These are phyloP conservation scores for Dicorynia guianensis DNA, from an alignment of 306 rosid genomes.

Conservation along the genomic window DNA sequence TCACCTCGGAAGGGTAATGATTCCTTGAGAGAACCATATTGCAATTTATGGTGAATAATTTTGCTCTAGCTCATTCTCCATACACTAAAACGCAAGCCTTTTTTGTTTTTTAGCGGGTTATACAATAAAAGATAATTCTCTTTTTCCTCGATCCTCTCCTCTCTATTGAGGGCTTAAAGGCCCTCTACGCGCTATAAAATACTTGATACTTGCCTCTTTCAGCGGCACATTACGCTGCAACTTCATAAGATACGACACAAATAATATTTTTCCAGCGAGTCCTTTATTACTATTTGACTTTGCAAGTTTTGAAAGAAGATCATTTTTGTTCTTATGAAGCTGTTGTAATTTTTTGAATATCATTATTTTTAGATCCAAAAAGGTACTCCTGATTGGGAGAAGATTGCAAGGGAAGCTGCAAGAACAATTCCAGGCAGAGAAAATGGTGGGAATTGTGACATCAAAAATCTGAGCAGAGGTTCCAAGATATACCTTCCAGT, in stretches of 20 bases:
- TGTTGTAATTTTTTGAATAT: not conserved
- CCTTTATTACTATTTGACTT: not conserved
- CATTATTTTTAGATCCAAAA: constrained; percentile 61
- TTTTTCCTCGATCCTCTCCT: not conserved
- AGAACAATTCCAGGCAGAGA: constrained; percentile 98
- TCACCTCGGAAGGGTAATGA: constrained; percentile 76
- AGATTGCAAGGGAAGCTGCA: constrained; percentile 84
- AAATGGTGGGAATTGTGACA: constrained; percentile 97
- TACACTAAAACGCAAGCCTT: not conserved
- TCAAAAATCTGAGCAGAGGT: constrained; percentile 85
- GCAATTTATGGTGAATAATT: not conserved
- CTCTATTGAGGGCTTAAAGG: not conserved
- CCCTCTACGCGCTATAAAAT: not conserved
- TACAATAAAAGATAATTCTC: not conserved
- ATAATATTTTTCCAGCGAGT: not conserved
- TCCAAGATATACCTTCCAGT: constrained; percentile 91
- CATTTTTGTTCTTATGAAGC: not conserved
- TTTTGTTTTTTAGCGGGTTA: not conserved
- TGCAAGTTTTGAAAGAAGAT: constrained; percentile 6
- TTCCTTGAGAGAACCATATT: not conserved
- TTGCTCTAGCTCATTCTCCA: not conserved
- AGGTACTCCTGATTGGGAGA: constrained; percentile 78
- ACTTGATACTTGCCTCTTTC: not conserved
- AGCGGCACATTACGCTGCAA: not conserved
- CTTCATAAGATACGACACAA: not conserved